Base-by-base conservation (phyloP, 202 grass and related monocot species). In the Carex sylvatica region DNA sequence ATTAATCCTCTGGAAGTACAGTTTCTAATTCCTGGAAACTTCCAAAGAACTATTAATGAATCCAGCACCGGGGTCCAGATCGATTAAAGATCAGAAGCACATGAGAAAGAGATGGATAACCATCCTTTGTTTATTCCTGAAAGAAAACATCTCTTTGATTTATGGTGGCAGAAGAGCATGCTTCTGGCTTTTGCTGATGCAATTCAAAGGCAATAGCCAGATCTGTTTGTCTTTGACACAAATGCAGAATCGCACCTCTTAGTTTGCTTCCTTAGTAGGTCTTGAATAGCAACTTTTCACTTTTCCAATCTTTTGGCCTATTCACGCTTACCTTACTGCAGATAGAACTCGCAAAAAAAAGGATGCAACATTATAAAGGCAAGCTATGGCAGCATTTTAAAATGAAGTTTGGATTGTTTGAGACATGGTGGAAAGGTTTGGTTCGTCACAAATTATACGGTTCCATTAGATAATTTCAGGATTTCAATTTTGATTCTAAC, bases 81-180 rank as follows among this genome's bases (percentile, higher is more conserved):
- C 31, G 30, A 62, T 42, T 61, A 81, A 81, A 82, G 47, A 70
- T 10, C 26, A 82, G 80, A 82, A 20, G 80, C 80, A 82, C 60
- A 70, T 67, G 61, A 82, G 65, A 68, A 69, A 82, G 80, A 35
- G 47, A 81, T 64, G 78, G 78, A 47, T 20, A 64, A 65, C 20
- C n/a, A 65, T 80, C 18, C 78, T 24, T 77, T 59, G 52, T 77
- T 77, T 77, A 58, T 58, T 77, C 52, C 56, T 31, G 8, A 30
- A 10, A 46, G 20, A 38, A 55, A 69, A 54, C 44, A 82, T 36
- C 51, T 69, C 62, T 36, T 24, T 82, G 73, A 58, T 77, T 56
- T 58, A 59, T 78, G 66, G 49, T 73, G 19, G 2, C 35, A 73
- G 72, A 75, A 38, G 11, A 44, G 52, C 31, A 38, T 75, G 82